phyloP scores from a whole-genome alignment of 2,329 filamentous ascomycete species.

The Whalleya microplaca region DNA sequence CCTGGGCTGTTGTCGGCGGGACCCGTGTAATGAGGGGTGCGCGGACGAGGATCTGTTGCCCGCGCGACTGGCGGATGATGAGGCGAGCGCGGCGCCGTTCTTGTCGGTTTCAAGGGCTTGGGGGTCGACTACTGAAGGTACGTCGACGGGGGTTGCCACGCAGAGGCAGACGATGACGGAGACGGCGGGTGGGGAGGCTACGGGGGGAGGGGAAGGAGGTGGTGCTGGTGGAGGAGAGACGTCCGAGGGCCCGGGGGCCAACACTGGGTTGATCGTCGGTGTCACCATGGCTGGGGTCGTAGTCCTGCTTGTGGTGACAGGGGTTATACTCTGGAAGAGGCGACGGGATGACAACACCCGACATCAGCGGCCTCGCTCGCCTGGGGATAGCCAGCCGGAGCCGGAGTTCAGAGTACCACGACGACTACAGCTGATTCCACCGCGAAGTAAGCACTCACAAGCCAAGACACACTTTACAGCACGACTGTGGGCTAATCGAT shows the following conservation, averaged over 20 bases:
- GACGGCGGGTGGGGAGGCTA: neutral
- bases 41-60: conserved; percentile 32
- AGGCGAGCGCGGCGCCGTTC: conserved; percentile 22
- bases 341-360: conserved; percentile 1
- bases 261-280: conserved; percentile 25
- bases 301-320: conserved; percentile 20
- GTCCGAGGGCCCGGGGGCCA: too few species aligned
- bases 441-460: too few species aligned
- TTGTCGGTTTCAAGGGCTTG: conserved; percentile 3
- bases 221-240: neutral
- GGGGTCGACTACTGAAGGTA: neutral
- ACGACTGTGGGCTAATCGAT: too few species aligned
- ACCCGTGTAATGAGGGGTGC: conserved; percentile 42
- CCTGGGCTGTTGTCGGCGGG: conserved; percentile 42
- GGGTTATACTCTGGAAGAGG: conserved; percentile 15
- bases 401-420: too few species aligned
- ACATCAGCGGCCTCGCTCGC: too few species aligned
- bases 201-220: neutral
- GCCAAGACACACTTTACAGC: too few species aligned
- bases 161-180: conserved; percentile 2
- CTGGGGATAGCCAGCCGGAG: too few species aligned
- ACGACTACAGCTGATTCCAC: too few species aligned
- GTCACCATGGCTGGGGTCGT: conserved; percentile 19
- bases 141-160: neutral
- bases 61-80: conserved; percentile 27